Conservation (phyloP, 2,329 filamentous ascomycete genomes). For the Lasiodiplodia gonubiensis region DNA sequence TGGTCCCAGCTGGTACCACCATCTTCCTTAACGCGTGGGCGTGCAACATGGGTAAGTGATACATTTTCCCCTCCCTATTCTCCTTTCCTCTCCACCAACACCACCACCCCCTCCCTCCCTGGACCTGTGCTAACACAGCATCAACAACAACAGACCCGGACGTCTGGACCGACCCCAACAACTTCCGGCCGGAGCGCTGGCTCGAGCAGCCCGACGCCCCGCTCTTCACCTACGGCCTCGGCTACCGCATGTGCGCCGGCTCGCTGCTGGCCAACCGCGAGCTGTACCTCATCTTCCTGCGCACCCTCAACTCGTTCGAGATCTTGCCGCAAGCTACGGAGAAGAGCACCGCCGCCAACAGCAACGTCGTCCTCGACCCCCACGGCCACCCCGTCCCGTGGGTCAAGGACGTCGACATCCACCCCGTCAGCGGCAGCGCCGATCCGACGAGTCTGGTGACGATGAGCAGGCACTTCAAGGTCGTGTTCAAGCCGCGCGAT, state of each 20-base stretch:
- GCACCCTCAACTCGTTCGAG: constrained; percentile 66
- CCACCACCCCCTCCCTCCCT: background rate
- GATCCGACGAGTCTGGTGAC: constrained; percentile 68
- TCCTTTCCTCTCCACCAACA: too few species aligned
- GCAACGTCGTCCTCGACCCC: background rate
- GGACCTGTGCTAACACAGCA: background rate
- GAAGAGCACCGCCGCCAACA: background rate
- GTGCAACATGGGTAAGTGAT: constrained; percentile 67
- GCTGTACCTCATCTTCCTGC: constrained; percentile 68
- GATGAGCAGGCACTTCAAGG: constrained; percentile 64
- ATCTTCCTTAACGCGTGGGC: constrained; percentile 72
- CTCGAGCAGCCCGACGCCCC: constrained; percentile 67
- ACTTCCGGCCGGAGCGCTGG: constrained; percentile 68
- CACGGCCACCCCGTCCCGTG: constrained; percentile 13
- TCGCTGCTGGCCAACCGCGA: constrained; percentile 68
- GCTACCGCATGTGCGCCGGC: constrained; percentile 72
- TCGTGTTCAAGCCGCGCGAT: constrained; percentile 63
- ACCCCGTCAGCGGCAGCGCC: constrained; percentile 64
- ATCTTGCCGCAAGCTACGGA: constrained; percentile 59
- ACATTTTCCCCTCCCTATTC: background rate
- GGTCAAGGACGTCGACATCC: constrained; percentile 54
- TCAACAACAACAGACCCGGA: constrained; percentile 49
- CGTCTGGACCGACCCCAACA: constrained; percentile 64
- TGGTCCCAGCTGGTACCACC: constrained; percentile 67
- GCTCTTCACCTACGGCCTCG: constrained; percentile 69